These are phyloP conservation scores for Dentipellis sp. DNA, from an alignment of 768 basidiomycete genomes.

Conservation along the genomic window DNA sequence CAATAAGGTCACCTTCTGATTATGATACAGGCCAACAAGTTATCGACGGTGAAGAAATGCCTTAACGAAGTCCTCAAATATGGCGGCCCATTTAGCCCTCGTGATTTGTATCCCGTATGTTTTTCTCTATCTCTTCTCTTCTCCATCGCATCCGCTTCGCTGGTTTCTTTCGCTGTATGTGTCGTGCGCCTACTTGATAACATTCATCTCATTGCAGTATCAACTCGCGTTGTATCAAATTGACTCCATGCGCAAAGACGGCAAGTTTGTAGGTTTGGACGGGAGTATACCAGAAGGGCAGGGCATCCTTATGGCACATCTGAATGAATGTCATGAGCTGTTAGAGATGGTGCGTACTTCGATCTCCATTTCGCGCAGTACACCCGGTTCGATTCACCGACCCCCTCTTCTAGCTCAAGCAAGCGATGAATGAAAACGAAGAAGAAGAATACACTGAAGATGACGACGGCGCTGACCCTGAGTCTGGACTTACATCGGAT, in stretches of 20 bases:
- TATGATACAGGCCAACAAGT: conserved; percentile 73
- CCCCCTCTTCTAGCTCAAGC: conserved; percentile 50
- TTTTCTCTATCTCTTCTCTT: background rate
- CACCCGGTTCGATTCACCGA: background rate
- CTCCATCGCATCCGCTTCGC: background rate
- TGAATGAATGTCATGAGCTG: conserved; percentile 94
- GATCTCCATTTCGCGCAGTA: background rate
- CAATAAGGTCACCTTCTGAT: background rate
- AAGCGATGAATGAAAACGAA: conserved; percentile 58
- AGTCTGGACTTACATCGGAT: conserved; percentile 8
- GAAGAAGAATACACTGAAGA: conserved; percentile 16
- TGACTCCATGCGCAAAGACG: conserved; percentile 86
- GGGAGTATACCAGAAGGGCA: conserved; percentile 93
- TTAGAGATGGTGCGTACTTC: conserved; percentile 77
- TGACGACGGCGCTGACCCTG: conserved; percentile 13
- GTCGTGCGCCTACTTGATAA: background rate
- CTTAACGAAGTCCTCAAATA: conserved; percentile 93
- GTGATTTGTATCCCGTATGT: conserved; percentile 88
- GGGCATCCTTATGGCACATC: conserved; percentile 90
- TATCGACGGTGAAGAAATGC: conserved; percentile 95
- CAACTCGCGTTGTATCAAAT: conserved; percentile 94
- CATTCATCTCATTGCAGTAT: conserved; percentile 41
- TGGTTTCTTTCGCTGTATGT: background rate
- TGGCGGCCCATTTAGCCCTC: conserved; percentile 85
- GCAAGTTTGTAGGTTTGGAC: conserved; percentile 84